Percentiles rank a stretch among this genome's conserved stretches.
Conservation (phyloP, 1,284 basidiomycete genomes). For the Apiotrichum sp. region DNA sequence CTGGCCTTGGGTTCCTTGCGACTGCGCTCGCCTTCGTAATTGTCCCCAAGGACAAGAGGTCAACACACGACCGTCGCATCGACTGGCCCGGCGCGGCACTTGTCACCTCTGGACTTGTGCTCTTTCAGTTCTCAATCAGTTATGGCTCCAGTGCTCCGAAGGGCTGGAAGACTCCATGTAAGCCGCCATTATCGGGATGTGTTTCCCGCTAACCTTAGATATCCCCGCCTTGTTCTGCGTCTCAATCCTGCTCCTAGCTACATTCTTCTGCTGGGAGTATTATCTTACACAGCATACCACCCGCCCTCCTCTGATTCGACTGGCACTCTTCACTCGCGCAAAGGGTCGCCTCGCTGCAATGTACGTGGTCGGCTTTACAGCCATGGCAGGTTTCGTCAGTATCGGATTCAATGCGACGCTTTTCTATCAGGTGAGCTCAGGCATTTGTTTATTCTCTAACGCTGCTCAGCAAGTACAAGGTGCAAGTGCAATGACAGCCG, state of each 20-base stretch:
- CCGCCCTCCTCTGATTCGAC: constrained; percentile 58
- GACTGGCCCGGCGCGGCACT: constrained; percentile 16
- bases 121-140: constrained; percentile 68
- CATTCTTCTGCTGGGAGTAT: constrained; percentile 63
- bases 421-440: constrained; percentile 11
- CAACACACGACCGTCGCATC: background rate
- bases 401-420: constrained; percentile 10
- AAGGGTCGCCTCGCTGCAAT: constrained; percentile 58
- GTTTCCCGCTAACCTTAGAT: constrained; percentile 13
- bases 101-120: constrained; percentile 16
- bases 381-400: constrained; percentile 55
- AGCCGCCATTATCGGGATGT: constrained; percentile 27
- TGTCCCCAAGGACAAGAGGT: constrained; percentile 3
- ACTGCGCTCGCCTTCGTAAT: background rate
- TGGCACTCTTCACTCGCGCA: constrained; percentile 58
- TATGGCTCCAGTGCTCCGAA: constrained; percentile 61
- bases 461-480: constrained; percentile 10
- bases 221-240: constrained; percentile 55
- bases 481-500: constrained; percentile 52
- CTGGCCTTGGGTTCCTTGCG: constrained; percentile 6
- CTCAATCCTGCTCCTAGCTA: constrained; percentile 56
- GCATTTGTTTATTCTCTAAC: too few relatives aligned
- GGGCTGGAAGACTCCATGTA: constrained; percentile 64
- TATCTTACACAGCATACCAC: constrained; percentile 48
- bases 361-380: constrained; percentile 59